Evolutionary conservation across 345 rosid species (phyloP).

Genomic region (Camelina neglecta): DNA sequence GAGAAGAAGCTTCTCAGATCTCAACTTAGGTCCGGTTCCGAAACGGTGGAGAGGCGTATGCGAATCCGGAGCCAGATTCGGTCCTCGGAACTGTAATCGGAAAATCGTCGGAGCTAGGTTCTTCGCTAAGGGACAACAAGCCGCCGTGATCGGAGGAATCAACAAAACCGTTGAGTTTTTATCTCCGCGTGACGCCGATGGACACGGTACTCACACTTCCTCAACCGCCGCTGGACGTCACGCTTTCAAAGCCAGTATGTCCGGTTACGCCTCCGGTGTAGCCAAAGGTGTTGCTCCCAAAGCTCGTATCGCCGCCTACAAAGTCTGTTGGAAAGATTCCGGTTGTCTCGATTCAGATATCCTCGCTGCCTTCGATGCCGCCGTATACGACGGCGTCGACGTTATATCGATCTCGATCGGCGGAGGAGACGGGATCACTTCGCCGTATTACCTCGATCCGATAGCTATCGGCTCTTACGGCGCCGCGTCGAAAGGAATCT

Average conservation of each 20-base stretch:
- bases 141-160: constrained; percentile 53
- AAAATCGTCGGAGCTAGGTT: constrained; percentile 82
- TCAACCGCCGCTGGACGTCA: constrained; percentile 80
- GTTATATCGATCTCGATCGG: constrained; percentile 82
- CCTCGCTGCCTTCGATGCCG: constrained; percentile 52
- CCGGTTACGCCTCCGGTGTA: constrained; percentile 73
- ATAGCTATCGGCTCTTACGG: constrained; percentile 75
- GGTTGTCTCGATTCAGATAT: constrained; percentile 88
- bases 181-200: constrained; percentile 87
- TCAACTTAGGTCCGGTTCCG: constrained; percentile 77
- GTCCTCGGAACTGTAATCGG: constrained; percentile 55
- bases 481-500: constrained; percentile 37
- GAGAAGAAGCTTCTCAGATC: constrained; percentile 76
- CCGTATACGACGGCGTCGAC: constrained; percentile 68
- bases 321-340: constrained; percentile 83
- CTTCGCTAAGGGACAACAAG: constrained; percentile 82
- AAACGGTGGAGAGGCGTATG: constrained; percentile 81
- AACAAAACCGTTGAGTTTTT: constrained; percentile 76
- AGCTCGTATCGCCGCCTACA: constrained; percentile 75
- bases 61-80: constrained; percentile 56
- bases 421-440: constrained; percentile 71
- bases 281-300: constrained; percentile 93
- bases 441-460: constrained; percentile 84
- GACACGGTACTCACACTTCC: constrained; percentile 87
- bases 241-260: constrained; percentile 71